Evolutionary conservation across 495 filamentous ascomycete genomes (phyloP).

Genomic region (Umbilicaria muhlenbergii): DNA sequence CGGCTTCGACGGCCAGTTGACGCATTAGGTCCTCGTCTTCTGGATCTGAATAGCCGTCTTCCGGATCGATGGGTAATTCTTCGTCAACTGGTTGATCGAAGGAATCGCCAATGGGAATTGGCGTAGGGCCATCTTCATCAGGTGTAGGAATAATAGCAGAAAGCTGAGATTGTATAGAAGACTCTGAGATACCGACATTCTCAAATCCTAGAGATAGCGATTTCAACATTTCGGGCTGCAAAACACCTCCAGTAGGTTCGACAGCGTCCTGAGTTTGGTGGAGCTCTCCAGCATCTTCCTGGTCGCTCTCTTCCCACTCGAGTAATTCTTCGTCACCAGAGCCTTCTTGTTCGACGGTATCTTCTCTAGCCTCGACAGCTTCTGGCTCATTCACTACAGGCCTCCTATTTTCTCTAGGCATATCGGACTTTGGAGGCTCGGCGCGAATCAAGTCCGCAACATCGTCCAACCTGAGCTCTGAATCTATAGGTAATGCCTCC

Average conservation of each 20-base stretch:
- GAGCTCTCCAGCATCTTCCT: conserved; percentile 11
- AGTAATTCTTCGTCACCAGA: conserved; percentile 15
- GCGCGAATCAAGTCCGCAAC: conserved; percentile 22
- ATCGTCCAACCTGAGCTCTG: conserved; percentile 23
- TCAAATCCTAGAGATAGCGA: conserved; percentile 41
- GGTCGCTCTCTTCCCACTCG: conserved; percentile 25
- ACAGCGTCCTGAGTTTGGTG: not conserved
- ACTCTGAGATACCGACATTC: conserved; percentile 21
- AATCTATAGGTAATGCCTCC: conserved; percentile 21
- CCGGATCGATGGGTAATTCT: conserved; percentile 18
- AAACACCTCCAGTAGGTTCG: conserved; percentile 4
- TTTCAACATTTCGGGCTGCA: conserved; percentile 11
- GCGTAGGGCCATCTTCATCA: not conserved
- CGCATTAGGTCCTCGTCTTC: conserved; percentile 81
- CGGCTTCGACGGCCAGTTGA: conserved; percentile 72
- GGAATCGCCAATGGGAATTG: conserved; percentile 4
- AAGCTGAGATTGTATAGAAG: conserved; percentile 1
- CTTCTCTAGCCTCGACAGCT: too few species aligned
- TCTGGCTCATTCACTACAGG: too few species aligned
- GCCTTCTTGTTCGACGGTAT: too few species aligned
- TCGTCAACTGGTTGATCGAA: conserved; percentile 15
- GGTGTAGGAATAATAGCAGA: not conserved
- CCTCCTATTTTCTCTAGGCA: not conserved
- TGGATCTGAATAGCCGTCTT: conserved; percentile 55
- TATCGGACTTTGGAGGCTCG: conserved; percentile 21